These are phyloP conservation scores for Lactifluus echinatus DNA, from an alignment of 768 basidiomycete species.

Conservation along the genomic window DNA sequence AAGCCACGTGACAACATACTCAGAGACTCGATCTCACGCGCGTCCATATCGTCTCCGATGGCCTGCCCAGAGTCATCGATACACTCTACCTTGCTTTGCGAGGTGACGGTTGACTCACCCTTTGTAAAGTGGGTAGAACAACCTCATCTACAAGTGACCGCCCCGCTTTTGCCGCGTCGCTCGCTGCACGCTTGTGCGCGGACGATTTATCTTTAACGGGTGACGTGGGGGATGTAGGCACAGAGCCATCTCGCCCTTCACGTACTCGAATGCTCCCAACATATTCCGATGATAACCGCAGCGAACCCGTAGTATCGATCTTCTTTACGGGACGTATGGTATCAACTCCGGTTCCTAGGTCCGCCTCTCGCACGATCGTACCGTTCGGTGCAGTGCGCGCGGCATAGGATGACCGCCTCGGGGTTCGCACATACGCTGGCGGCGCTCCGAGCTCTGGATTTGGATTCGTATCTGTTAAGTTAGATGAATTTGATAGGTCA, in stretches of 20 bases:
- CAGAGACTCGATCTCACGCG: slow-evolving; percentile 78
- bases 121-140: slow-evolving; percentile 68
- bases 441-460: slow-evolving; percentile 46
- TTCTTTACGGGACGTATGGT: slow-evolving; percentile 94
- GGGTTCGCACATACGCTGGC: slow-evolving; percentile 61
- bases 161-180: slow-evolving; percentile 59
- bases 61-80: slow-evolving; percentile 34
- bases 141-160: slow-evolving; percentile 71
- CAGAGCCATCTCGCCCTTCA: slow-evolving; percentile 36
- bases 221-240: slow-evolving; percentile 37
- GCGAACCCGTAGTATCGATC: slow-evolving; percentile 70
- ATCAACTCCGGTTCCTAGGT: slow-evolving; percentile 79
- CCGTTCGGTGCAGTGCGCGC: slow-evolving; percentile 64
- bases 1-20: slow-evolving; percentile 89
- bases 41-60: slow-evolving; percentile 79
- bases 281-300: slow-evolving; percentile 71
- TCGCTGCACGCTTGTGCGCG: slow-evolving; percentile 41
- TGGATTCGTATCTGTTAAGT: slow-evolving; percentile 21
- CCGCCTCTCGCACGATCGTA: slow-evolving; percentile 69
- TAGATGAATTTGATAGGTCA: slow-evolving; percentile 31
- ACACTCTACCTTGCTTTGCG: slow-evolving; percentile 35
- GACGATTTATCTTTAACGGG: slow-evolving; percentile 33
- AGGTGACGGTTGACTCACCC: slow-evolving; percentile 42
- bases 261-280: slow-evolving; percentile 59
- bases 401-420: slow-evolving; percentile 70